phyloP scores from a whole-genome alignment of 345 rosid genomes.

The Aegle marmelos region DNA sequence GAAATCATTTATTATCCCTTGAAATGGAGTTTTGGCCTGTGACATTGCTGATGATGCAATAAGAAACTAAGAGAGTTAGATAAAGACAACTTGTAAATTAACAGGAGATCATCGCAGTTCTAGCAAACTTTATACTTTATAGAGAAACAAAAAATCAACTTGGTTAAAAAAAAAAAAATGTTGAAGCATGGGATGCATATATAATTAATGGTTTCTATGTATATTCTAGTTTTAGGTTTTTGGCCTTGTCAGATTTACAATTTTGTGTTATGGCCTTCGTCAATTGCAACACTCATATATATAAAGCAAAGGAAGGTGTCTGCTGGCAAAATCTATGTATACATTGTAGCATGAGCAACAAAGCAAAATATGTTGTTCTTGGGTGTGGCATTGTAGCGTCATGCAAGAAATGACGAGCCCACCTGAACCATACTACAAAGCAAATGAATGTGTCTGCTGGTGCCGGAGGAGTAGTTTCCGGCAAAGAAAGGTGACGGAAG shows the following conservation, averaged over 20 bases:
- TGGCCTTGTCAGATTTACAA: no score
- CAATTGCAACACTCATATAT: no score
- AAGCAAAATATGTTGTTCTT: not conserved
- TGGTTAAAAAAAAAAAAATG: no score
- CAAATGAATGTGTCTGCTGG: not conserved
- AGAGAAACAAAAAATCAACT: no score
- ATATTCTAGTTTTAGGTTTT: no score
- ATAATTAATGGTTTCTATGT: no score
- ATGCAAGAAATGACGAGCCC: not conserved
- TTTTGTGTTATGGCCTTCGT: no score
- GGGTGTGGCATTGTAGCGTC: not conserved
- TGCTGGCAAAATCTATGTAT: no score
- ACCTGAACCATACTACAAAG: not conserved
- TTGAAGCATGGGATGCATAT: no score
- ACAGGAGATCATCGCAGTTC: no score
- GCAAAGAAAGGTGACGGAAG: constrained; percentile 5
- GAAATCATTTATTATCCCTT: constrained; percentile 62
- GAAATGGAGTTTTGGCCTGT: constrained; percentile 48
- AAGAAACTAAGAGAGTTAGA: constrained; percentile 1
- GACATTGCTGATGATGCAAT: constrained; percentile 39
- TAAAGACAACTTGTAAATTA: not conserved
- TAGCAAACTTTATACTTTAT: no score
- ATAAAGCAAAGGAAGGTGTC: no score
- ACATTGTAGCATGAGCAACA: not conserved
- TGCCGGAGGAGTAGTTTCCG: constrained; percentile 7